Conservation (phyloP, 495 filamentous ascomycete species). For the Lophium mytilinum region DNA sequence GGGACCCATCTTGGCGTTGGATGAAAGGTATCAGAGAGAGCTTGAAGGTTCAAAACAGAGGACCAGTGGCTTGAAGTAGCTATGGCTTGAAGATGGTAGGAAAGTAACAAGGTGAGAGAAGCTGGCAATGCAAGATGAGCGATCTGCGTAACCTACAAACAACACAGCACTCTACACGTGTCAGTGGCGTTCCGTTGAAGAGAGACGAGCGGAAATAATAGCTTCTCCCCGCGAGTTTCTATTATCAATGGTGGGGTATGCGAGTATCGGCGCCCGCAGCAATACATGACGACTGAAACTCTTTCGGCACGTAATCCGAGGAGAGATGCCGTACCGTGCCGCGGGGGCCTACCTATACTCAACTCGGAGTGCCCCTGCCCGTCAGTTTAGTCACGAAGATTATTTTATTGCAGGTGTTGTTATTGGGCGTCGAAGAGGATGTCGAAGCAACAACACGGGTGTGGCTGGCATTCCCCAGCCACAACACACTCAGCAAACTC, state of each 20-base stretch:
- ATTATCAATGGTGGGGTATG: neutral
- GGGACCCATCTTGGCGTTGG: neutral
- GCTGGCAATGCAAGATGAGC: neutral
- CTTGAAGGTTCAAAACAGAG: neutral
- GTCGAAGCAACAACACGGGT: too few relatives aligned
- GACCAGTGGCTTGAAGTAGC: neutral
- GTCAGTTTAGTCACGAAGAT: too few relatives aligned
- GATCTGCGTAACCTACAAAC: neutral
- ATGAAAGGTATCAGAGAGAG: neutral
- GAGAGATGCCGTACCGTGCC: too few relatives aligned
- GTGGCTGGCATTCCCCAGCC: too few relatives aligned
- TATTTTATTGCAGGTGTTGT: too few relatives aligned
- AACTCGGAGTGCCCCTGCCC: too few relatives aligned
- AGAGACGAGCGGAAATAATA: neutral
- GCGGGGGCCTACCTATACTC: too few relatives aligned
- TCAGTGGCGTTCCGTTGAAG: neutral
- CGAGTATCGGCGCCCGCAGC: neutral
- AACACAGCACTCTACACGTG: neutral
- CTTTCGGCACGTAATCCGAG: neutral
- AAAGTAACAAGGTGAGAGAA: neutral
- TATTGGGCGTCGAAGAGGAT: too few relatives aligned
- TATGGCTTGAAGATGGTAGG: neutral
- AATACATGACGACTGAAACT: neutral
- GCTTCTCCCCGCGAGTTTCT: neutral
- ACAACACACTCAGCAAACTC: too few relatives aligned